These are phyloP conservation scores for Ascochyta clinopodiicola DNA, from an alignment of 2,329 filamentous ascomycete genomes.

Conservation along the genomic window DNA sequence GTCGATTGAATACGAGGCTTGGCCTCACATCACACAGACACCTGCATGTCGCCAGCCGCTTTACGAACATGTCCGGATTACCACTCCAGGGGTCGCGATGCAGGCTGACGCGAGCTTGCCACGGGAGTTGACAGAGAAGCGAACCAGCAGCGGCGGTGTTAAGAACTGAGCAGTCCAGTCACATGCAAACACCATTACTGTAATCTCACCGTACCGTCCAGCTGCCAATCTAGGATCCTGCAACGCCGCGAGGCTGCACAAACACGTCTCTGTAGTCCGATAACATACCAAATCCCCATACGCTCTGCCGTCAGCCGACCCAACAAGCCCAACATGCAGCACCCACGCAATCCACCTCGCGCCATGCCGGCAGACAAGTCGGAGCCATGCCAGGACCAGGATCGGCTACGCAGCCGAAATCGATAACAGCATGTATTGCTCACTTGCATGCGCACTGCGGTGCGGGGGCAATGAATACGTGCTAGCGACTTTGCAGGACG, in stretches of 20 bases:
- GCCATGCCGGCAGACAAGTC: slow-evolving; percentile 6
- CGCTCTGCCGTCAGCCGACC: not conserved
- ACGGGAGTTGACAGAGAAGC: not conserved
- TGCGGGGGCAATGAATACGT: not conserved
- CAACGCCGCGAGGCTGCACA: slow-evolving; percentile 4
- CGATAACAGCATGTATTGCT: slow-evolving; percentile 14
- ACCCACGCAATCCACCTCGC: not conserved
- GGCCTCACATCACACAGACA: not conserved
- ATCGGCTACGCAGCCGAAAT: slow-evolving; percentile 8
- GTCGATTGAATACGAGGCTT: slow-evolving; percentile 7
- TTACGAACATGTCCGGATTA: not conserved
- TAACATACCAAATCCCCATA: not conserved
- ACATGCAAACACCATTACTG: not conserved
- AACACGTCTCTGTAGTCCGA: not conserved
- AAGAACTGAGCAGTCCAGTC: not conserved
- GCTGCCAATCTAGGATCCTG: slow-evolving; percentile 7
- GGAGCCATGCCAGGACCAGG: slow-evolving; percentile 6
- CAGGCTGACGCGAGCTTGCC: not conserved
- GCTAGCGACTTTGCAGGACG: too few relatives aligned
- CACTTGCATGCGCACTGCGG: slow-evolving; percentile 12
- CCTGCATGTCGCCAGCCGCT: not conserved
- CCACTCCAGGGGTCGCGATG: not conserved
- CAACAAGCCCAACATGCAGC: not conserved
- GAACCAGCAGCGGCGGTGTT: not conserved
- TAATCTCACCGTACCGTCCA: slow-evolving; percentile 1